Conservation (phyloP, 371 early-diverging fungal species). For the Saksenaea oblongispora region DNA sequence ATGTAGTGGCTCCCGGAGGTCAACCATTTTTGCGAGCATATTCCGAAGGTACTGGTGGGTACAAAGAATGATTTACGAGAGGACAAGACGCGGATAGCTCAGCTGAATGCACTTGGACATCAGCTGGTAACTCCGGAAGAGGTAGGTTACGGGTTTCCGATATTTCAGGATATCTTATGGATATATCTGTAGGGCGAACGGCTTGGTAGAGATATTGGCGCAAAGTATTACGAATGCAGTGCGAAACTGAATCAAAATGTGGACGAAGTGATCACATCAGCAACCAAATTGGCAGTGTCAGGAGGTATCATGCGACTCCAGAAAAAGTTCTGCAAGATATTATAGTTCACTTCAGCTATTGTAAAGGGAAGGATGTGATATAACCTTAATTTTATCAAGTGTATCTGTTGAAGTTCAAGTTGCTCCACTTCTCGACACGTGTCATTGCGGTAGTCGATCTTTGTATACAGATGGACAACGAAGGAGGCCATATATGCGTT, state of each 20-base stretch:
- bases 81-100: slow-evolving; percentile 26
- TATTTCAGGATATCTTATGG: neutral
- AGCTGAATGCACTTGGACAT: slow-evolving; percentile 37
- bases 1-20: slow-evolving; percentile 84
- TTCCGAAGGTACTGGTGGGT: slow-evolving; percentile 87
- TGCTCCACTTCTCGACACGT: too few relatives aligned
- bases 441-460: too few relatives aligned
- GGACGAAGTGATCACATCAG: slow-evolving; percentile 50
- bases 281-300: slow-evolving; percentile 44
- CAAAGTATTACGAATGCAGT: slow-evolving; percentile 56
- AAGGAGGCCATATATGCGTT: too few relatives aligned
- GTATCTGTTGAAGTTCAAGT: too few relatives aligned
- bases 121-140: slow-evolving; percentile 34
- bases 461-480: too few relatives aligned
- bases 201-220: slow-evolving; percentile 49
- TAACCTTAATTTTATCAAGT: too few relatives aligned
- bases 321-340: slow-evolving; percentile 38
- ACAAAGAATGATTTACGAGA: slow-evolving; percentile 87
- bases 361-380: too few relatives aligned
- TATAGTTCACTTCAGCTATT: slow-evolving; percentile 4
- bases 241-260: slow-evolving; percentile 46
- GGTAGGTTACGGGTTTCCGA: slow-evolving; percentile 19
- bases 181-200: slow-evolving; percentile 36
- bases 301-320: slow-evolving; percentile 46
- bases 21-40: slow-evolving; percentile 78